Evolutionary conservation across 306 rosid species (phyloP).

Genomic region (Pyrus bretschneideri): DNA sequence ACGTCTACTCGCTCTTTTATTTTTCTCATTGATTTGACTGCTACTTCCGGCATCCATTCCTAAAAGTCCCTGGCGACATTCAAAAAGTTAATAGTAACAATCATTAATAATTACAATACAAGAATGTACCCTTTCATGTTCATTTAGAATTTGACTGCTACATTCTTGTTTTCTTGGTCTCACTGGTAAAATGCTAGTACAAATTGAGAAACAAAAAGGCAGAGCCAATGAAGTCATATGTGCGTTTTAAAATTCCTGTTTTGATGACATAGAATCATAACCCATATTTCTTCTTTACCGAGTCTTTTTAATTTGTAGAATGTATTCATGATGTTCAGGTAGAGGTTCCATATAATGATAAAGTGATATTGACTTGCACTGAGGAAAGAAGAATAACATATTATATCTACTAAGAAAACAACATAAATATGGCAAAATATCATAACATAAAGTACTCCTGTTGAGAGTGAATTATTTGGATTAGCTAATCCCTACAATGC

Average conservation of each 20-base stretch:
- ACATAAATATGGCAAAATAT: background rate
- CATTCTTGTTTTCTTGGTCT: background rate
- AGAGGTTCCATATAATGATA: background rate
- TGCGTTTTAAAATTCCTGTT: background rate
- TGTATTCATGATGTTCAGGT: background rate
- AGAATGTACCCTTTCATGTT: background rate
- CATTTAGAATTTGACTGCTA: background rate
- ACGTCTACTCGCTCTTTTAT: slow-evolving; percentile 1
- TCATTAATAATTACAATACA: background rate
- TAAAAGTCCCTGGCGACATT: background rate
- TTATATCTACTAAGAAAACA: background rate
- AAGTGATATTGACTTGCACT: background rate
- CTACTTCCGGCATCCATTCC: background rate
- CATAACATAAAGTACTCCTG: background rate
- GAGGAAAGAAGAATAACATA: background rate
- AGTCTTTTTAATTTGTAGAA: background rate
- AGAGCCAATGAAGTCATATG: background rate
- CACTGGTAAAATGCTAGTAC: background rate
- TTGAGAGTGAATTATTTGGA: background rate
- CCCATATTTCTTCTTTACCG: background rate
- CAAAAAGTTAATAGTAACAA: background rate
- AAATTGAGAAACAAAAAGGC: background rate
- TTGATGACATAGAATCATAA: background rate
- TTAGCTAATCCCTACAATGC: slow-evolving; percentile 13
- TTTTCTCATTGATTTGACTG: background rate